Base-by-base conservation (phyloP, 192 early-diverging fungal species). In the Entophlyctis luteolus region DNA sequence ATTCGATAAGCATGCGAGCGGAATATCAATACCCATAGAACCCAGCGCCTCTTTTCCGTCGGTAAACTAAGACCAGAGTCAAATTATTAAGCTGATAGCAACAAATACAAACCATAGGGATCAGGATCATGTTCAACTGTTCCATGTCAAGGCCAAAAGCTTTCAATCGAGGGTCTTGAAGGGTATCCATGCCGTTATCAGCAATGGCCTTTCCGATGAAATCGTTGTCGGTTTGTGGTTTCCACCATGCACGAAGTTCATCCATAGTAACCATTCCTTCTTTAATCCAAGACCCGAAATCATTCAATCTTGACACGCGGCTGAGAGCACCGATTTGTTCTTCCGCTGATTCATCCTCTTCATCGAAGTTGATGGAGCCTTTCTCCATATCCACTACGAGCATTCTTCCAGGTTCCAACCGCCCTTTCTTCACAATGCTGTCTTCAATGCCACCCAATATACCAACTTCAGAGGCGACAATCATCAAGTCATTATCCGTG, bases 1-100 rank as follows among this genome's bases (percentile, higher is more conserved):
- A 28, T 78, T 78, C 12, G 93, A 86, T 62, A 98, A 75, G 81
- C 96, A 98, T 6, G 96, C 95, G 32, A 98, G 84, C 35, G 94
- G 89, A 6, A 89, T 87, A 77, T 98, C 96, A 78, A 93, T 95
- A 72, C 96, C 96, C 96, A 97, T 98, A 32, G 94, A 97, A 10
- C 96, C 96, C 31, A 98, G 86, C 16, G 95, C 90, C 79, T 98
- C 96, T 79, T 98, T 97, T 49, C 93, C 95, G 48, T 90, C 82
- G 8, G 57, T 75, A 16, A 77, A 62, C 74, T 81, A 37, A 16
- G 6, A 46, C n/a, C 25, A 23, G 65, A 60, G 10, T 23, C 54
- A 36, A 52, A 57, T n/a, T 27, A 18, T 33, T 22, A 38, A 4
- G 5, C n/a, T n/a, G n/a, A 4, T 3, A 65, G 37, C 48, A 68